Percentiles rank a stretch among this genome's conserved stretches.
phyloP scores from a whole-genome alignment of 1,139 yeast genomes.

The Eremothecium coryli region DNA sequence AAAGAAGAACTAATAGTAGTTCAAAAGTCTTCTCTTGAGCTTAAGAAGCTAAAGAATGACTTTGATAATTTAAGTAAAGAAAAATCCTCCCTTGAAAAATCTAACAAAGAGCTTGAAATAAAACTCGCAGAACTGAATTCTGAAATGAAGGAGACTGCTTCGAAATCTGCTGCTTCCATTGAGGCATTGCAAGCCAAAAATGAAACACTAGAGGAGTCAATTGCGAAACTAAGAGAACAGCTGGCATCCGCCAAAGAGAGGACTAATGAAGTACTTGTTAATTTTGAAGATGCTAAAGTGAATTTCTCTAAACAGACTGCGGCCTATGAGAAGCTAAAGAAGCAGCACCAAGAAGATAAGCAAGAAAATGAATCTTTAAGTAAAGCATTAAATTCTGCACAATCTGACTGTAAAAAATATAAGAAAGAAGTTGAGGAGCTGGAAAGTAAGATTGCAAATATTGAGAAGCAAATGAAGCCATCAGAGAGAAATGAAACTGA shows the following conservation, averaged over 20 bases:
- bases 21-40: not conserved
- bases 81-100: not conserved
- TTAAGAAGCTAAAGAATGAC: not conserved
- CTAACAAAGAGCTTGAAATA: conserved; percentile 1
- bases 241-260: not conserved
- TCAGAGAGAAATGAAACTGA: too few relatives aligned
- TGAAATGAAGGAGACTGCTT: not conserved
- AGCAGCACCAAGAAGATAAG: too few relatives aligned
- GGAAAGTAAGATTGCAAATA: too few relatives aligned
- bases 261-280: too few relatives aligned
- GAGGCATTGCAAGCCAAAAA: conserved; percentile 13
- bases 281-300: too few relatives aligned
- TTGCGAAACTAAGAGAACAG: not conserved
- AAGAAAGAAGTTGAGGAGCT: too few relatives aligned
- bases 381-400: too few relatives aligned
- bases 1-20: conserved; percentile 1
- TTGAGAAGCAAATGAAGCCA: too few relatives aligned
- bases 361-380: too few relatives aligned
- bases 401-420: too few relatives aligned
- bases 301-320: too few relatives aligned
- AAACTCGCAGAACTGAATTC: not conserved
- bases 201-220: conserved; percentile 8
- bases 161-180: conserved; percentile 14
- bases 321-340: too few relatives aligned
- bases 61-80: conserved; percentile 2